Base-by-base conservation (phyloP, 106 monocot species). In the Platanthera guangdongensis region DNA sequence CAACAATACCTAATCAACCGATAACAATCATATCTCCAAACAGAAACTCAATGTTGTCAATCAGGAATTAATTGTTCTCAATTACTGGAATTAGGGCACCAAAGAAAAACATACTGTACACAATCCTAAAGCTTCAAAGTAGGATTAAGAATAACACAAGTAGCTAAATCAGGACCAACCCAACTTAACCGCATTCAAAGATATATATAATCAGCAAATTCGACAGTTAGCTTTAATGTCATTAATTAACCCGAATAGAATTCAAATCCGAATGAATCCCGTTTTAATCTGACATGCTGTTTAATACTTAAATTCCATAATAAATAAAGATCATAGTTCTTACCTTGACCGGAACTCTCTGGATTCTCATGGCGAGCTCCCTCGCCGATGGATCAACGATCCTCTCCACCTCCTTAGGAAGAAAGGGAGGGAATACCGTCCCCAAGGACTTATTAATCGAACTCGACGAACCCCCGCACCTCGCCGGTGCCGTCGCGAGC, bases 311-410 rank as follows among this genome's bases (percentile, higher is more conserved):
- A 19, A 59, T 18, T 59, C 21, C 19, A n/a, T 59, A 7, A 2
- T 5, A 9, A 19, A 19, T 8, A 5, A 16, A 21, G 2, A 45
- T 15, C 55, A 54, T 15, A 68, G 0, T 5, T 15, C 78, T 19
- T 57, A 92, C 95, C 80, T 88, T 78, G 0, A 95, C 95, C 7
- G 92, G 95, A 3, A 95, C 49, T 49, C 92, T 71, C 83, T 92
- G 84, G 78, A 95, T 95, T 80, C 92, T 84, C 83, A 73, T 83
- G 51, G 92, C 95, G 57, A 95, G 80, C 47, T 85, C 82, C 45
- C 84, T 67, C 6, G 92, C 92, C 15, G 50, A 15, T 3, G 80
- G 78, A 78, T 95, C 95, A 49, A 76, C 67, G 49, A 95, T 88
- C 81, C 30, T 83, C 82, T 90, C 95, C 73, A 95, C 86, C 80